Base-by-base conservation (phyloP, 768 basidiomycete species). In the Dentipellis fragilis region DNA sequence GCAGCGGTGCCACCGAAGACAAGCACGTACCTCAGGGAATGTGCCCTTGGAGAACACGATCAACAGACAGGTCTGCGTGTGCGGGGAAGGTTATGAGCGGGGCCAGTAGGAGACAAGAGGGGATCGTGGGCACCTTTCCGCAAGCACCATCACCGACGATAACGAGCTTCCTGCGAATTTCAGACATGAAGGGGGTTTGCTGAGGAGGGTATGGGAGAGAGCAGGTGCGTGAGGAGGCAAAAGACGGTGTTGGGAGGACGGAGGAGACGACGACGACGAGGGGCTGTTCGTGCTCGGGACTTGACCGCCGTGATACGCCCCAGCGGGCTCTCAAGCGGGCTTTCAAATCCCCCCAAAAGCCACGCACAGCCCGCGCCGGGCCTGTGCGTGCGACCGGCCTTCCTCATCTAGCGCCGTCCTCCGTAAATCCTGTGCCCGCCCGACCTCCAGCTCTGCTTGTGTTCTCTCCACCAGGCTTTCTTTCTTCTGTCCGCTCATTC, bases 101-200 rank as follows among this genome's bases (percentile, higher is more conserved):
- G n/a, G 37, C 22, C 1, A 40, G 22, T 46, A 36, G 36, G 39
- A 19, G 7, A 36, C 34, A 46, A 40, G 40, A 23, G 47, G 12
- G 16, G 40, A 34, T 1, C 34, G 21, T 29, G 62, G 64, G 51
- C 39, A 89, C 89, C 88, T 93, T 93, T 75, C 91, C 92, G 65
- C 91, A 94, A 73, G 91, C 92, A 81, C 93, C 93, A 77, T 95
- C 93, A 71, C 94, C 94, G 63, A 98, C 94, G 72, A 97, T 96
- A 71, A 98, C 94, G 65, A 98, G 86, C 75, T 98, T 98, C 74
- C 93, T 88, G 75, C 94, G 84, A 73, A 97, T 95, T 79, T 96
- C 94, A 69, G 93, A 86, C 93, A 97, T 97, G 51, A 59, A 46
- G 36, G 29, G 56, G 23, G 48, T 36, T 19, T 21, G 19, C 22